phyloP scores from a whole-genome alignment of 768 basidiomycete species.

The Coprinellus aureogranulatus region DNA sequence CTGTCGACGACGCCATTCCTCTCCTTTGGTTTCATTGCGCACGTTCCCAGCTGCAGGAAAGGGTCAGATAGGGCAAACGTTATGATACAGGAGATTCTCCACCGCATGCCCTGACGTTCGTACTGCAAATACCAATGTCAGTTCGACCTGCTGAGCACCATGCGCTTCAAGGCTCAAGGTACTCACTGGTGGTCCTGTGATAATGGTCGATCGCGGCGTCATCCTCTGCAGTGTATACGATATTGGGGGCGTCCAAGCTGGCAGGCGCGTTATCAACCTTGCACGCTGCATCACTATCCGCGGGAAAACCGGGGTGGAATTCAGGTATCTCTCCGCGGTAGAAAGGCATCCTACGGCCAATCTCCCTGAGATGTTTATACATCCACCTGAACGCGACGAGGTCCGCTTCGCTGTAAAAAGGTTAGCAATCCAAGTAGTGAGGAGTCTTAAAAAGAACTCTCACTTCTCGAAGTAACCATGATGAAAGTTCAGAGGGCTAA shows the following conservation, averaged over 20 bases:
- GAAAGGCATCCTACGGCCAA: slow-evolving; percentile 49
- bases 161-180: no score
- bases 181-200: slow-evolving; percentile 12
- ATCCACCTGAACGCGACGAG: slow-evolving; percentile 45
- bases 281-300: slow-evolving; percentile 29
- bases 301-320: slow-evolving; percentile 37
- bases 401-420: slow-evolving; percentile 35
- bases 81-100: no score
- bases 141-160: no score
- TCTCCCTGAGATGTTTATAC: slow-evolving; percentile 57
- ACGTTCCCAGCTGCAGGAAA: slow-evolving; percentile 52
- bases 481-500: slow-evolving; percentile 44
- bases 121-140: no score
- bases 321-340: slow-evolving; percentile 38
- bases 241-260: slow-evolving; percentile 30
- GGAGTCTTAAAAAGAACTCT: slow-evolving; percentile 9
- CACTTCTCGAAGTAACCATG: slow-evolving; percentile 45
- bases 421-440: neutral
- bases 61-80: no score
- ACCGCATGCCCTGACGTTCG: slow-evolving; percentile 48
- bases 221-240: slow-evolving; percentile 41
- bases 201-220: slow-evolving; percentile 41
- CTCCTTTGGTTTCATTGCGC: slow-evolving; percentile 63
- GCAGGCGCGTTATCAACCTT: slow-evolving; percentile 27
- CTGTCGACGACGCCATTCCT: slow-evolving; percentile 61